Percentiles rank a stretch among this genome's conserved stretches.
These are phyloP conservation scores for Escallonia herrerae DNA, from an alignment of 129 eudicot species.

Conservation along the genomic window DNA sequence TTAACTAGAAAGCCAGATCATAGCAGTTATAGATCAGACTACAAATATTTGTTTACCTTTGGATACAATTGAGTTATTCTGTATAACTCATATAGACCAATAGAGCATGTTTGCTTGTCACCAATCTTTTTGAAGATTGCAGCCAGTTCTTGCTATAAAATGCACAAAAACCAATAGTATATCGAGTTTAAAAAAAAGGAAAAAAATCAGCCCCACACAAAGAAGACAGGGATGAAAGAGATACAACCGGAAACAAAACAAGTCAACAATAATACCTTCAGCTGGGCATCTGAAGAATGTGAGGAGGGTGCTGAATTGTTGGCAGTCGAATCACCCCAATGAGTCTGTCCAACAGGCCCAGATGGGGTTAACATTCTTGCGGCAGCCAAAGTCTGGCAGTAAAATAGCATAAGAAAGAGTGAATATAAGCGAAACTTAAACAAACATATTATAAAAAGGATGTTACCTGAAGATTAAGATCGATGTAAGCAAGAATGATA, in stretches of 20 bases:
- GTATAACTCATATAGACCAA: constrained; percentile 87
- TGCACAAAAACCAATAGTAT: constrained; percentile 1
- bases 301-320: constrained; percentile 71
- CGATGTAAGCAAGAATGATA: constrained; percentile 94
- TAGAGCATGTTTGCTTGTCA: constrained; percentile 94
- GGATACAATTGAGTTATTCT: constrained; percentile 92
- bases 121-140: constrained; percentile 98
- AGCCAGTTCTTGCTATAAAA: constrained; percentile 85
- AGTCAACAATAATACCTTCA: constrained; percentile 42
- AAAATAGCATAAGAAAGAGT: constrained; percentile 1
- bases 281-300: constrained; percentile 87
- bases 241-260: too few species aligned
- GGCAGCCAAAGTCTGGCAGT: constrained; percentile 69
- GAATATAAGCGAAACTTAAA: background rate
- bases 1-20: background rate
- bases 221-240: too few species aligned
- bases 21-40: background rate
- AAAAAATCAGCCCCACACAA: background rate
- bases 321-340: constrained; percentile 87
- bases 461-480: constrained; percentile 92
- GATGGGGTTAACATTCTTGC: constrained; percentile 96
- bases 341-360: constrained; percentile 81
- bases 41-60: constrained; percentile 36
- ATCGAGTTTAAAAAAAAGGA: background rate
- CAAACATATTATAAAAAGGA: background rate